Base-by-base conservation (phyloP, 2,329 filamentous ascomycete species). In the Hirsutella rhossiliensis region DNA sequence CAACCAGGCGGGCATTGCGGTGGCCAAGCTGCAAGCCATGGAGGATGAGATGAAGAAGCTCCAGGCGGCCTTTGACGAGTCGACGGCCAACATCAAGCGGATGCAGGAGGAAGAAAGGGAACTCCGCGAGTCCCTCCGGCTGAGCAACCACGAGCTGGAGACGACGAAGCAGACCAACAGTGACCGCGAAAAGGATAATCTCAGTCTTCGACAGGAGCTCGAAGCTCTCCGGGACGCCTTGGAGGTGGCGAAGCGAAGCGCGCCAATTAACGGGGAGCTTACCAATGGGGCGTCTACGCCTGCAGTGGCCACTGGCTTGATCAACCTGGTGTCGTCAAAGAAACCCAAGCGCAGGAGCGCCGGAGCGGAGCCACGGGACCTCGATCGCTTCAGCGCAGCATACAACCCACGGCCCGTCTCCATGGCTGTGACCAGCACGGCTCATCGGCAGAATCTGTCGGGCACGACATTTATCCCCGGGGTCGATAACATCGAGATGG, bases 381-480 rank as follows among this genome's bases (percentile, higher is more conserved):
- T 87, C 54, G 90, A 97, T 65, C 82, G 92, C 50, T 94, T 94
- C 72, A 95, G 88, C 62, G 83, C 76, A 47, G 82, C 87, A 11
- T 98, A 92, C 73, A 96, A 92, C 66, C 92, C 92, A 49, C 80
- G 92, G 20, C 92, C 92, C 20, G 87, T 95, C 30, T 98, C 92
- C 5, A 96, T 98, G 90, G 90, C 90, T 43, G 78, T 94, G 52
- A 77, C 79, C 40, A 71, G 74, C 55, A 71, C 77, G 42, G 76
- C 71, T 44, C 77, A 82, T 60, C 79, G 82, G 46, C 84, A 86
- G 59, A 82, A 79, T 54, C 61, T 87, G 42, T 83, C 82, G 43
- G 83, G 82, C 44, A 80, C 84, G 34, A 83, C 83, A 4, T 92
- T 92, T 60, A 79, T 84, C 47, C 84, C 87, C 44, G 80, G 83